phyloP scores from a whole-genome alignment of 306 rosid species.

The Vigna mungo region DNA sequence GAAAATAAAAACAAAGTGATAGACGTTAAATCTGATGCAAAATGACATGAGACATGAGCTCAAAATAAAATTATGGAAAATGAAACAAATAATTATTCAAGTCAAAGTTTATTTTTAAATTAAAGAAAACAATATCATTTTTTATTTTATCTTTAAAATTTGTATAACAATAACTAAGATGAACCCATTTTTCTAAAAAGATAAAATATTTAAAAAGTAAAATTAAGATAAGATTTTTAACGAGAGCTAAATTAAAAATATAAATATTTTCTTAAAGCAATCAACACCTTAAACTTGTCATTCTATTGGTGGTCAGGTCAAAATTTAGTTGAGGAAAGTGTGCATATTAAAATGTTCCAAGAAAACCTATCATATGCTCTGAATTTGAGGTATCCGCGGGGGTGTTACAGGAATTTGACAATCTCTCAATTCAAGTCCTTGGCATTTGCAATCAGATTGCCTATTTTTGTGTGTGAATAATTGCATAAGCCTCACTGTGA shows the following conservation, averaged over 20 bases:
- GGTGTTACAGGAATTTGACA: conserved; percentile 45
- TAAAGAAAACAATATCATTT: background rate
- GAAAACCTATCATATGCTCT: conserved; percentile 34
- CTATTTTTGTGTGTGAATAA: conserved; percentile 25
- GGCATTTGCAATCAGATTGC: conserved; percentile 40
- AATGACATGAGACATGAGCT: background rate
- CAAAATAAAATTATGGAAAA: background rate
- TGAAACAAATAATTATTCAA: background rate
- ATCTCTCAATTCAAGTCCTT: conserved; percentile 51
- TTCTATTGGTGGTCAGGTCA: conserved; percentile 31
- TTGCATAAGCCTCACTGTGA: conserved; percentile 42
- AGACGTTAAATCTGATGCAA: background rate
- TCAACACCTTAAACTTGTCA: conserved; percentile 44
- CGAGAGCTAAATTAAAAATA: background rate
- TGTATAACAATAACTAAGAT: background rate
- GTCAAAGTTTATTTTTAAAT: background rate
- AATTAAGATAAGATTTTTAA: background rate
- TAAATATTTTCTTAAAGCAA: background rate
- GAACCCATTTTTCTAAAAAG: background rate
- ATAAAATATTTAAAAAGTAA: background rate
- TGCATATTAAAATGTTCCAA: conserved; percentile 35
- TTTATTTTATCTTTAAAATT: background rate
- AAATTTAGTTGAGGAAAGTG: conserved; percentile 26
- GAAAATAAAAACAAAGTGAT: background rate
- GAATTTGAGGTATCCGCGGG: conserved; percentile 44